Base-by-base conservation (phyloP, 179 eudicot genomes). In the Beta corolliflora region DNA sequence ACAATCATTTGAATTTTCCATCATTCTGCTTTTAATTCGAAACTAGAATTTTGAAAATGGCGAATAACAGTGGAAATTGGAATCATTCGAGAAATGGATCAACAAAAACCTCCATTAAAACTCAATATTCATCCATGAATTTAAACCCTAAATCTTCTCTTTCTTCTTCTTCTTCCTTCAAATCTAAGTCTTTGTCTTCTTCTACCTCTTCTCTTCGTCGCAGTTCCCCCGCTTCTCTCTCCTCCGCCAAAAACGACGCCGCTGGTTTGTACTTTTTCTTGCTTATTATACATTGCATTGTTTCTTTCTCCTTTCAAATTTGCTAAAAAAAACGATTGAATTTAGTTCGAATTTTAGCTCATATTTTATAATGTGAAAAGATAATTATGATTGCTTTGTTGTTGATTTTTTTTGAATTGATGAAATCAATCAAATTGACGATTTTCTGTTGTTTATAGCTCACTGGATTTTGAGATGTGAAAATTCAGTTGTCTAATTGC, bases 181-280 rank as follows among this genome's bases (percentile, higher is more conserved):
- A 92, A 84, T 90, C 96, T 3, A 93, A 89, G 77, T 65, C 84
- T 53, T 72, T 77, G 25, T 61, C 77, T 48, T 80, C 82, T 46
- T 58, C 87, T 12, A 55, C 81, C 41, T 85, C 92, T 18, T 83
- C 79, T 29, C 83, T 77, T 48, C 91, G 96, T 68, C 91, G 93
- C 41, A 88, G 79, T 82, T 81, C 87, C 84, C 83, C 91, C 36
- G 91, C 87, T 29, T 80, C 91, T 5, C 75, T 73, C 84, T 73
- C 83, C 16, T 55, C 82, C 52, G 69, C 78, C 64, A 89, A 89
- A 83, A 79, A 85, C 53, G 85, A 82, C 64, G 76, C 89, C 64
- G 84, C 84, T 79, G 93, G 93, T 84, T 13, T 25, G 84, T 71
- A 5, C 9, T 15, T 77, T 77, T 44, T 23, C 9, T 0, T n/a